These are phyloP conservation scores for Paramicrosporidium saccamoebae DNA, from an alignment of 371 early-diverging fungal genomes.

Conservation along the genomic window DNA sequence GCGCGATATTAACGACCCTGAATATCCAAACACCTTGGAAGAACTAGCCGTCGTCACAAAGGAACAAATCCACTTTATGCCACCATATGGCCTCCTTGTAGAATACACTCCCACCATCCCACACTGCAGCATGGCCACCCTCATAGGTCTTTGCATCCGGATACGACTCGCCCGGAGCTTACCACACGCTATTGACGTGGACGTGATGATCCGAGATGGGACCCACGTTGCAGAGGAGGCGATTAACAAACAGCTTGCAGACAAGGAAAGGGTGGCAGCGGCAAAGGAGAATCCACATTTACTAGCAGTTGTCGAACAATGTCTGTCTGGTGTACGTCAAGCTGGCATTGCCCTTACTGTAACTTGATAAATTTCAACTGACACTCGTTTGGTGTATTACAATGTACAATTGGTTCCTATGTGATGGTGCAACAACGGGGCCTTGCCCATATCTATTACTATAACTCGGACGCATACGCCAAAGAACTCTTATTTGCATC, in stretches of 20 bases:
- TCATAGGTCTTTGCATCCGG: slow-evolving; percentile 92
- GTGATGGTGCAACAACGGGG: too few relatives aligned
- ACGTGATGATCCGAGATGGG: slow-evolving; percentile 58
- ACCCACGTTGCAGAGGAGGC: slow-evolving; percentile 81
- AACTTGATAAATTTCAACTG: too few relatives aligned
- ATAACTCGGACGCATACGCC: too few relatives aligned
- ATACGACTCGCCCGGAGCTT: slow-evolving; percentile 54
- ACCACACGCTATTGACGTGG: slow-evolving; percentile 62
- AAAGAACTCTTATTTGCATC: too few relatives aligned
- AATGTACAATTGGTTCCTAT: too few relatives aligned
- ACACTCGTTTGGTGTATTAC: too few relatives aligned
- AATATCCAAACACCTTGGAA: slow-evolving; percentile 84
- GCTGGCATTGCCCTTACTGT: slow-evolving; percentile 5
- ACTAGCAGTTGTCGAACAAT: slow-evolving; percentile 73
- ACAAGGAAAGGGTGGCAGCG: slow-evolving; percentile 96
- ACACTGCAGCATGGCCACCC: slow-evolving; percentile 97
- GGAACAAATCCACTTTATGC: slow-evolving; percentile 32
- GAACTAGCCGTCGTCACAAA: slow-evolving; percentile 67
- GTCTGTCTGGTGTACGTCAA: slow-evolving; percentile 35
- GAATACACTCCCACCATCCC: slow-evolving; percentile 95
- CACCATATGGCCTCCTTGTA: too few relatives aligned
- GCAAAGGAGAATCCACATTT: slow-evolving; percentile 84
- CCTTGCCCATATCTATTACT: too few relatives aligned
- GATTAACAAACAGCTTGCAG: slow-evolving; percentile 93
- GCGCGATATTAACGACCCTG: slow-evolving; percentile 91